phyloP scores from a whole-genome alignment of 2,329 filamentous ascomycete species.

The Aspergillus glaucus region DNA sequence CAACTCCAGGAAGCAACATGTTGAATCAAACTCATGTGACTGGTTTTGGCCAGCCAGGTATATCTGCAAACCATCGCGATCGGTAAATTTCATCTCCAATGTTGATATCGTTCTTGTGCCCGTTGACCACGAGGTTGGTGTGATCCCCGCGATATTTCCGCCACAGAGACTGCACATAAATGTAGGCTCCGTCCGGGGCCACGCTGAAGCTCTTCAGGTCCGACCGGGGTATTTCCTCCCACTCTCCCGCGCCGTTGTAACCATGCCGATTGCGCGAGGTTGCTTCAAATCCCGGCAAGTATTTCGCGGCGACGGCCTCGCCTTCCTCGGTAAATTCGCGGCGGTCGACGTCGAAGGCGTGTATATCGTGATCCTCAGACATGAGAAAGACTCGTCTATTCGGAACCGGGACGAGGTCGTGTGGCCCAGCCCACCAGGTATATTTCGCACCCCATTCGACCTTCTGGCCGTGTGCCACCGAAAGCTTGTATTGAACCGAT shows the following conservation, averaged over 20 bases:
- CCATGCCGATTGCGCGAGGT: slow-evolving; percentile 18
- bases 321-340: slow-evolving; percentile 10
- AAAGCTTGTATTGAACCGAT: slow-evolving; percentile 8
- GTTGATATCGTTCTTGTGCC: slow-evolving; percentile 12
- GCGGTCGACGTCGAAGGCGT: slow-evolving; percentile 15
- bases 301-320: slow-evolving; percentile 12
- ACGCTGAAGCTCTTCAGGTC: slow-evolving; percentile 20
- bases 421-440: slow-evolving; percentile 18
- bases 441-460: slow-evolving; percentile 18
- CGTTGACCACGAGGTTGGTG: slow-evolving; percentile 16
- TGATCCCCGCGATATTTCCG: slow-evolving; percentile 13
- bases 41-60: slow-evolving; percentile 21
- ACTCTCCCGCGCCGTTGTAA: slow-evolving; percentile 10
- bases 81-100: slow-evolving; percentile 20
- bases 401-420: slow-evolving; percentile 20
- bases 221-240: slow-evolving; percentile 14
- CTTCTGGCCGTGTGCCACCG: slow-evolving; percentile 10
- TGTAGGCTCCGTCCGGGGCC: slow-evolving; percentile 16
- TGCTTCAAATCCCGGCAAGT: slow-evolving; percentile 18
- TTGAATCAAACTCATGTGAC: not conserved
- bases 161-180: slow-evolving; percentile 20
- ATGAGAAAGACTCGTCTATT: slow-evolving; percentile 19
- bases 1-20: too few species aligned
- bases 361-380: slow-evolving; percentile 15
- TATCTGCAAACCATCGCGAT: slow-evolving; percentile 18